Evolutionary conservation across 2,329 filamentous ascomycete genomes (phyloP), one percentile per base, ranked within the genome.

Genomic region (Paradendryphiella salina): DNA sequence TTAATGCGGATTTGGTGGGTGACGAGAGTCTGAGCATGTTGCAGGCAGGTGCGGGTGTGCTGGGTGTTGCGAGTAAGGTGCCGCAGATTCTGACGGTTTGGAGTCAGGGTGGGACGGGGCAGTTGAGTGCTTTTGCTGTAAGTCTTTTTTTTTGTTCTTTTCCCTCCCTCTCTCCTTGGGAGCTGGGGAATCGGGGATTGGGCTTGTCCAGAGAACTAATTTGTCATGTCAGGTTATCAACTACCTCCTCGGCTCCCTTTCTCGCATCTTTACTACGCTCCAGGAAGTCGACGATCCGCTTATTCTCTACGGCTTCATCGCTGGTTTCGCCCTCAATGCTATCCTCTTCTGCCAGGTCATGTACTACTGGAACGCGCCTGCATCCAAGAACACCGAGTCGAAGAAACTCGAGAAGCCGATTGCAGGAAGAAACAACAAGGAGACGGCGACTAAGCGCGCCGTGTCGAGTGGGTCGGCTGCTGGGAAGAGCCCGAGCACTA

Each of bases 201-300:
- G 29, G 21, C 21, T 6, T 26, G 5, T 34, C 10, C 3, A 21
- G 34, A 14, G 21, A 33, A 28, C 15, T 23, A 17, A 31, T 13
- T 11, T 6, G 15, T 49, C 45, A 46, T 43, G 4, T 6, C 17
- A 96, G 92, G 91, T 99, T 63, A 96, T 99, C 83, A 97, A 96
- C 80, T 99, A 96, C 76, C 89, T 99, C 66, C 81, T 86, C 64
- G 94, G 95, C 32, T 96, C 91, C 35, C 84, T 97, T 51, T 89
- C 90, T 20, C 89, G 94, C 71, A 96, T 99, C 77, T 99, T 96
- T 76, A 99, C 94, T 26, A 99, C 95, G 7, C 79, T 99, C 50
- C 92, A 97, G 70, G 94, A 99, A 79, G 94, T 99, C 53, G 89
- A 96, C 73, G 94, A 99, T 75, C 92, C 92, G 76, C 81, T 97